phyloP scores from a whole-genome alignment of 208 protist species.

The Blechomonas ayalai region DNA sequence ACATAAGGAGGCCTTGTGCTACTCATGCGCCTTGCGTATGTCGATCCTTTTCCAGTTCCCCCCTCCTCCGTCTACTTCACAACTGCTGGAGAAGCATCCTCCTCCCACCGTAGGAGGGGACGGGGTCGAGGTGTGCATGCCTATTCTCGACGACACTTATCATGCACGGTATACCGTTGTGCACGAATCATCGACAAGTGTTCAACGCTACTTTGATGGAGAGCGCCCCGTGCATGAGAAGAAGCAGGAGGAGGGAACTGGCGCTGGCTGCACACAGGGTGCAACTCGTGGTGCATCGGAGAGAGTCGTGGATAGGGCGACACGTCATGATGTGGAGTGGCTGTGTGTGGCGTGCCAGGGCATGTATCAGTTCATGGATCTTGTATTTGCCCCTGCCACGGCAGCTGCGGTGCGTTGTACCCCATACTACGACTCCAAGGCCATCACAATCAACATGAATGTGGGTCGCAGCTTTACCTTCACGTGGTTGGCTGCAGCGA shows the following conservation, averaged over 20 bases:
- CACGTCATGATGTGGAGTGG: constrained; percentile 20
- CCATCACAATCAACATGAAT: constrained; percentile 78
- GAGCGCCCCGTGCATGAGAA: not conserved
- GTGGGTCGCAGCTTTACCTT: constrained; percentile 80
- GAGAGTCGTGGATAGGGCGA: constrained; percentile 12
- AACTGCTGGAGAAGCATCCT: constrained; percentile 6
- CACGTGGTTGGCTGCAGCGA: constrained; percentile 64
- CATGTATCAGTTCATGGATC: constrained; percentile 83
- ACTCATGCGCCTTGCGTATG: constrained; percentile 78
- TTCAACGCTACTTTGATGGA: constrained; percentile 32
- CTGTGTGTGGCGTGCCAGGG: constrained; percentile 78
- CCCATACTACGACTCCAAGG: constrained; percentile 50
- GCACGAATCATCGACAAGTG: constrained; percentile 56
- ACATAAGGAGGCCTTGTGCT: constrained; percentile 53
- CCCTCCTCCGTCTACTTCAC: constrained; percentile 19
- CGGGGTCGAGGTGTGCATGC: constrained; percentile 1
- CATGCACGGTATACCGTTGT: constrained; percentile 69
- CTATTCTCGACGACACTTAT: constrained; percentile 38
- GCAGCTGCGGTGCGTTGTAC: constrained; percentile 61
- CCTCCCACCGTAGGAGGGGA: not conserved
- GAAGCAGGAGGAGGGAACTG: not conserved
- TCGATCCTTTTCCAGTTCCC: constrained; percentile 66
- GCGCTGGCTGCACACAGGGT: not conserved
- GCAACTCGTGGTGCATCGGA: constrained; percentile 5
- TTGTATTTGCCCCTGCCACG: constrained; percentile 50